phyloP scores from a whole-genome alignment of 805 yeast genomes.

The Lipomyces yamadae region DNA sequence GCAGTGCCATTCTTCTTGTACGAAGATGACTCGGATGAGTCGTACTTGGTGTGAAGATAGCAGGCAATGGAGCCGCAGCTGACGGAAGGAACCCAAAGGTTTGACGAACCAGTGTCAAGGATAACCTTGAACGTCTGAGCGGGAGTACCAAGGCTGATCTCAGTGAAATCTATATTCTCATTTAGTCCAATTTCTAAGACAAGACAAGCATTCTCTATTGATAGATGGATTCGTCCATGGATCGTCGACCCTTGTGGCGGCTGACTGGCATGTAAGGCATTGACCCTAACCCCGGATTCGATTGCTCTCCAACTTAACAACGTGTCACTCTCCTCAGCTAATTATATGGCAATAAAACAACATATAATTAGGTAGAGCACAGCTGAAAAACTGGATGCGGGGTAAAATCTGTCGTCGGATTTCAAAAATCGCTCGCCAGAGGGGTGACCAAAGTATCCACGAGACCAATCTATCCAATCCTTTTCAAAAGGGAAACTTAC shows the following conservation, averaged over 20 bases:
- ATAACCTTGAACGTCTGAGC: slow-evolving; percentile 92
- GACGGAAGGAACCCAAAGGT: slow-evolving; percentile 92
- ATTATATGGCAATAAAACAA: too few species aligned
- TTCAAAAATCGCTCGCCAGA: too few species aligned
- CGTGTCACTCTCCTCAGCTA: too few species aligned
- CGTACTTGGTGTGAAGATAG: slow-evolving; percentile 89
- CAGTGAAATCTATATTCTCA: slow-evolving; percentile 69
- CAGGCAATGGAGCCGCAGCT: slow-evolving; percentile 95
- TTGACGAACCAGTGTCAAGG: slow-evolving; percentile 95
- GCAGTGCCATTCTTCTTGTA: slow-evolving; percentile 86
- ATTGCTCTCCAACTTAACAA: too few species aligned
- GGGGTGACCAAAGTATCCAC: background rate
- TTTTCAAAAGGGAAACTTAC: slow-evolving; percentile 21
- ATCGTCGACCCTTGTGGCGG: background rate
- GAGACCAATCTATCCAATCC: background rate
- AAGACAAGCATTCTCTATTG: background rate
- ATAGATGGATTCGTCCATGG: background rate
- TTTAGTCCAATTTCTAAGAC: background rate
- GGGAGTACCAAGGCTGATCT: slow-evolving; percentile 89
- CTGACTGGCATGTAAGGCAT: too few species aligned
- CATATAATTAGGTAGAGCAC: too few species aligned
- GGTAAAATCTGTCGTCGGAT: too few species aligned
- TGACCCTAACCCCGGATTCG: too few species aligned
- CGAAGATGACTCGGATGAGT: slow-evolving; percentile 77
- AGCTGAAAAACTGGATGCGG: too few species aligned